Evolutionary conservation across 2,329 filamentous ascomycete genomes (phyloP), one percentile per base, ranked within the genome.

Genomic region (Thielaviopsis euricoi): DNA sequence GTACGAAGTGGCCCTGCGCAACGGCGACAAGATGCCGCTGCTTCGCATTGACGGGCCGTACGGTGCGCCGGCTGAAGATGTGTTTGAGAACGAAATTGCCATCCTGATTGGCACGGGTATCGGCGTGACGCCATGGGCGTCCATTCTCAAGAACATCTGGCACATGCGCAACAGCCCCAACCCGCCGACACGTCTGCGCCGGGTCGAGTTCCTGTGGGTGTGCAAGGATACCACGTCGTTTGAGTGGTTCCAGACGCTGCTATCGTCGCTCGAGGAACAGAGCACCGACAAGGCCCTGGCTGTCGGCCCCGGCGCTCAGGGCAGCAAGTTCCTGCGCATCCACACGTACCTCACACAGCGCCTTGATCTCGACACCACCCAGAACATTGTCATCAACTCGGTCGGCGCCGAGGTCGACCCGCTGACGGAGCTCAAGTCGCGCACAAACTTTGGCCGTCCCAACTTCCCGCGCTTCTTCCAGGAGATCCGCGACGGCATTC

Each of bases 151-250:
- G 75, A 96, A 95, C 70, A 97, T 98, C 71, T 98, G 90, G 88
- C 91, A 98, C 70, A 78, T 95, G 66, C 89, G 93, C 62, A 85
- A 93, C 63, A 82, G 85, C 17, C 90, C 91, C 7, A 93, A 96
- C 74, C 88, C 90, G 23, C 90, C 91, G 1, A 83, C 81, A 54
- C 87, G 91, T 67, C 83, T 98, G 52, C 87, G 89, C 60, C 86
- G 93, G 69, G 91, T 98, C 33, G 93, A 98, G 70, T 98, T 98
- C 72, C 94, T 98, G 74, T 98, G 93, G 93, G 85, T 97, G 55
- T 96, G 91, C 79, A 93, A 87, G 70, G 90, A 96, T 67, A 95
- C 90, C 0, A 86, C 81, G 37, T 95, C 90, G 0, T 98, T 98
- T 67, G 93, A 97, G 73, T 98, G 93, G 93, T 97, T 98, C 76